These are phyloP conservation scores for Naganishia cerealis DNA, from an alignment of 1,284 basidiomycete genomes.

Conservation along the genomic window DNA sequence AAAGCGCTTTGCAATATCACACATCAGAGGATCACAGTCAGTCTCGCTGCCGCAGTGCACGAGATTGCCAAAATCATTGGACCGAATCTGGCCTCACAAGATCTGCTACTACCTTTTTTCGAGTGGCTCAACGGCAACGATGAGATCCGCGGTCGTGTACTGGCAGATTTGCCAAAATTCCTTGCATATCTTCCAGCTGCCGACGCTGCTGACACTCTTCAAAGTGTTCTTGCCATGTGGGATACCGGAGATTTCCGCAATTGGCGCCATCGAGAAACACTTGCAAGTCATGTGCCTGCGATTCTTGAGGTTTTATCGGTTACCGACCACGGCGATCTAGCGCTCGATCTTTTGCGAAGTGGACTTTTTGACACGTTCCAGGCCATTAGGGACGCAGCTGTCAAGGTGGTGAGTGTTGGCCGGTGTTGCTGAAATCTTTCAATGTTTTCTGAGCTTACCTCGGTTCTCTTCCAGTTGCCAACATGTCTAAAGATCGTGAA, in stretches of 20 bases:
- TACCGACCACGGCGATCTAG: constrained; percentile 41
- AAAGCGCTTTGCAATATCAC: constrained; percentile 54
- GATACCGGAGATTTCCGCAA: constrained; percentile 62
- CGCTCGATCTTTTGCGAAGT: constrained; percentile 61
- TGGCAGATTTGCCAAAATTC: constrained; percentile 54
- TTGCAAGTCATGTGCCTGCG: constrained; percentile 62
- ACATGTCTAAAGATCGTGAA: constrained; percentile 58
- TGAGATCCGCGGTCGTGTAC: constrained; percentile 65
- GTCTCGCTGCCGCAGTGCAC: constrained; percentile 81
- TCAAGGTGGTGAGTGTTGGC: constrained; percentile 62
- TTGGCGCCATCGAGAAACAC: constrained; percentile 80
- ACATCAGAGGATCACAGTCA: constrained; percentile 65
- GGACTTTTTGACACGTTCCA: constrained; percentile 78
- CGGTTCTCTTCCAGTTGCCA: constrained; percentile 19
- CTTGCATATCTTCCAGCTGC: constrained; percentile 31
- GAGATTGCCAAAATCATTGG: constrained; percentile 86
- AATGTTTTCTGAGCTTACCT: not conserved
- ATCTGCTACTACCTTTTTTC: constrained; percentile 75
- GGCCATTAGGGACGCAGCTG: constrained; percentile 76
- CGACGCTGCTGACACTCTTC: constrained; percentile 66
- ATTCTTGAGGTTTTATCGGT: constrained; percentile 56
- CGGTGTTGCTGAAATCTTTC: constrained; percentile 37
- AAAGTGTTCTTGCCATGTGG: constrained; percentile 67
- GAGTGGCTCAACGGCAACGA: constrained; percentile 63
- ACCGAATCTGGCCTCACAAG: constrained; percentile 64